Conservation (phyloP, 202 grass and related monocot genomes). For the Cymbopogon flexuosus region DNA sequence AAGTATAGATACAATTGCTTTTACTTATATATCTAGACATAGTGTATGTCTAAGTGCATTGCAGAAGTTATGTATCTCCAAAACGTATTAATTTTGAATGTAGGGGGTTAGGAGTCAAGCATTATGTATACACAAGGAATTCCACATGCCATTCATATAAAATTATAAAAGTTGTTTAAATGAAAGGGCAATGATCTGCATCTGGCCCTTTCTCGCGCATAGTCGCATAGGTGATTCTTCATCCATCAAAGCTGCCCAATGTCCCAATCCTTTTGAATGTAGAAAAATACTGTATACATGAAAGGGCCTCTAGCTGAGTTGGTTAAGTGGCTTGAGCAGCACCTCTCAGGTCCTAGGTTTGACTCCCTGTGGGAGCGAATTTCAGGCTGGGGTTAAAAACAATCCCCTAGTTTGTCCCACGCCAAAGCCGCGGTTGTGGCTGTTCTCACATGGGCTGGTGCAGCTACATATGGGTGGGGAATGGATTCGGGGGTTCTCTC, state of each 20-base stretch:
- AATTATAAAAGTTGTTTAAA: not conserved
- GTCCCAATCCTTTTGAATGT: not conserved
- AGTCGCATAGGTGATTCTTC: not conserved
- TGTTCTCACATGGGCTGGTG: not conserved
- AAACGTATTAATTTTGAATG: not conserved
- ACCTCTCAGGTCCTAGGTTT: not conserved
- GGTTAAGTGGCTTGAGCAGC: not conserved
- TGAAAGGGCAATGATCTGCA: not conserved
- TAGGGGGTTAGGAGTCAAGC: not conserved
- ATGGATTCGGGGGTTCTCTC: not conserved
- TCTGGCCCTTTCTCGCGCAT: constrained; percentile 11
- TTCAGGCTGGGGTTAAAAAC: not conserved
- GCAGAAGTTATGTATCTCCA: not conserved
- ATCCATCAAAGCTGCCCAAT: constrained; percentile 8
- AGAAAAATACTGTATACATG: not conserved
- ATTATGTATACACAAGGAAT: constrained; percentile 1
- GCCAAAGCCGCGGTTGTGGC: not conserved
- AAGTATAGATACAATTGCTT: not conserved
- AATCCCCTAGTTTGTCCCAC: not conserved
- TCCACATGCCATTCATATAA: not conserved
- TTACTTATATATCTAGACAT: not conserved
- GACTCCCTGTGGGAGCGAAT: not conserved
- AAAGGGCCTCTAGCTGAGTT: not conserved
- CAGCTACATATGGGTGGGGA: not conserved
- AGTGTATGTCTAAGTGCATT: not conserved